phyloP scores from a whole-genome alignment of 345 rosid genomes.

The Clarkia xantiana region DNA sequence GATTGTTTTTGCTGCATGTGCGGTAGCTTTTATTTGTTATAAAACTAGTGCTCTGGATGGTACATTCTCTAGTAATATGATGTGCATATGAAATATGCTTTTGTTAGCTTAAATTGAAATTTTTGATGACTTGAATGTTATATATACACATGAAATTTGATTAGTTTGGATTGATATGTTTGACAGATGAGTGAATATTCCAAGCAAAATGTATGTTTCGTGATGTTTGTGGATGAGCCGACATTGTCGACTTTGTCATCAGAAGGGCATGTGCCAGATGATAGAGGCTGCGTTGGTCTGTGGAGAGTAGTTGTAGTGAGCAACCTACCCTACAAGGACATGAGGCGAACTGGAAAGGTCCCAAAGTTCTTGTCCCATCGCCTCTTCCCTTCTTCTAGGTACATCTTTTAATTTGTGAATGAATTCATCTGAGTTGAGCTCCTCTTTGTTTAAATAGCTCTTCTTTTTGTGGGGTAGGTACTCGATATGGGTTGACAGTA shows the following conservation, averaged over 20 bases:
- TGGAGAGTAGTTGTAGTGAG: conserved; percentile 74
- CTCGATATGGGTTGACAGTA: conserved; percentile 94
- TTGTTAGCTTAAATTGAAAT: not conserved
- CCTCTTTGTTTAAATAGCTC: not conserved
- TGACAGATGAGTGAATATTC: conserved; percentile 81
- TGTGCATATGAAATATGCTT: not conserved
- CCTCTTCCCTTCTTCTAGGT: conserved; percentile 90
- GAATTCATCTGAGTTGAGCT: conserved; percentile 6
- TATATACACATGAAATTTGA: too few species aligned
- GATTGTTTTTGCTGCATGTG: too few species aligned
- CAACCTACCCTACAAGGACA: conserved; percentile 62
- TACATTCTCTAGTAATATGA: not conserved
- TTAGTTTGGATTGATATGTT: conserved; percentile 8
- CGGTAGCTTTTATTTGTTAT: too few species aligned
- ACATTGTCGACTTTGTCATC: conserved; percentile 53
- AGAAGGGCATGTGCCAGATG: conserved; percentile 68
- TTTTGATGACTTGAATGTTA: too few species aligned
- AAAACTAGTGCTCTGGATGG: not conserved
- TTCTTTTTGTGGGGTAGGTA: conserved; percentile 30
- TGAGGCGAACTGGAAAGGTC: conserved; percentile 87
- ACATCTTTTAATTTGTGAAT: conserved; percentile 11
- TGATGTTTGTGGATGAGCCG: conserved; percentile 84
- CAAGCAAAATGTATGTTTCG: conserved; percentile 66
- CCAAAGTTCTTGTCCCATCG: conserved; percentile 87
- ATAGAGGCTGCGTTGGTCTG: conserved; percentile 56